Evolutionary conservation across 2,329 filamentous ascomycete species (phyloP).

Genomic region (Leptodontidium sp.): DNA sequence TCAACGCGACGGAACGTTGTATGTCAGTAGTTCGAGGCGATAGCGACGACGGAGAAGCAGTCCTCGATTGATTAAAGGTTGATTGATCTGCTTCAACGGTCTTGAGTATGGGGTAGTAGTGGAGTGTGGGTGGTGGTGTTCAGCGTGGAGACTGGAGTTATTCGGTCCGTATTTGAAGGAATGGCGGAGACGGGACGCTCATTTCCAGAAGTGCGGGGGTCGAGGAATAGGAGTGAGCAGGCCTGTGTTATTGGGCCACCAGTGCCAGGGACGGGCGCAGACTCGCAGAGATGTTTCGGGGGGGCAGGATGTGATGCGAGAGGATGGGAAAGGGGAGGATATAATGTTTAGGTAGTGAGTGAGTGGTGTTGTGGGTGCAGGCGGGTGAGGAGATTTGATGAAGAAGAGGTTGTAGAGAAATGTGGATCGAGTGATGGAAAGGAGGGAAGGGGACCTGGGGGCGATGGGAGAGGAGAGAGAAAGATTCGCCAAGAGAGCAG

Average conservation of each 20-base stretch:
- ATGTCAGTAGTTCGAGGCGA: neutral
- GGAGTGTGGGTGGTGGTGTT: slow-evolving; percentile 31
- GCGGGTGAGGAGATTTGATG: neutral
- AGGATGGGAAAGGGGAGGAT: slow-evolving; percentile 11
- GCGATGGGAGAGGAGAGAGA: slow-evolving; percentile 9
- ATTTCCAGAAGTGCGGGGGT: slow-evolving; percentile 35
- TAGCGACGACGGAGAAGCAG: neutral
- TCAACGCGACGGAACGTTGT: slow-evolving; percentile 19
- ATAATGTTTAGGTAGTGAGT: slow-evolving; percentile 4
- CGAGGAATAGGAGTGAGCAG: slow-evolving; percentile 16
- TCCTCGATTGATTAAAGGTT: slow-evolving; percentile 19
- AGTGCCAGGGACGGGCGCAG: slow-evolving; percentile 3
- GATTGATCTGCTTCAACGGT: slow-evolving; percentile 17
- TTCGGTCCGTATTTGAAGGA: slow-evolving; percentile 40
- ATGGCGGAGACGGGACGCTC: slow-evolving; percentile 35
- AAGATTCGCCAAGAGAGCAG: slow-evolving; percentile 10
- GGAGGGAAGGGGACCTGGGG: slow-evolving; percentile 6
- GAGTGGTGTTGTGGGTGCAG: neutral
- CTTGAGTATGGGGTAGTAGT: slow-evolving; percentile 33
- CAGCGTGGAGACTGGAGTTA: slow-evolving; percentile 36
- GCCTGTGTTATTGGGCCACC: slow-evolving; percentile 18
- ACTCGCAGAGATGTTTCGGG: neutral
- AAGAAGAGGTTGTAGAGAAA: slow-evolving; percentile 7
- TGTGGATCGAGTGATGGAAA: slow-evolving; percentile 7
- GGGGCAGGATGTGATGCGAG: neutral